phyloP scores from a whole-genome alignment of 2,329 filamentous ascomycete species.

The Colletotrichum sp. region DNA sequence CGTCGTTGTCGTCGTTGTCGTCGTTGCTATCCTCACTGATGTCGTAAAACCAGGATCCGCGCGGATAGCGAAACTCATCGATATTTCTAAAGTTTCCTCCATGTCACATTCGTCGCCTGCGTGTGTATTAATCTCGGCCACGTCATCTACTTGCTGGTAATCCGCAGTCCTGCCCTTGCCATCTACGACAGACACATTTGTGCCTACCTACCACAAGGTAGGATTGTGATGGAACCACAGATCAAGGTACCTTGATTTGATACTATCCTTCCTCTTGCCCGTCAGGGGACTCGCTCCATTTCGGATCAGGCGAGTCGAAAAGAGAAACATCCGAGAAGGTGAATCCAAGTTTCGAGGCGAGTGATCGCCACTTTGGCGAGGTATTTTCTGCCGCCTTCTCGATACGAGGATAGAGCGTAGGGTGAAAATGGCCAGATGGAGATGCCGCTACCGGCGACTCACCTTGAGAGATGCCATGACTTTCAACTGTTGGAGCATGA shows the following conservation, averaged over 20 bases:
- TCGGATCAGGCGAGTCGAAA: not conserved
- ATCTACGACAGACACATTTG: not conserved
- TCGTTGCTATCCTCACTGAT: not conserved
- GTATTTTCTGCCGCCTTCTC: not conserved
- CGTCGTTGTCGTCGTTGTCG: not conserved
- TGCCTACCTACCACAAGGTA: not conserved
- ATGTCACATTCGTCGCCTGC: too few relatives aligned
- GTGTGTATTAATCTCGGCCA: too few relatives aligned
- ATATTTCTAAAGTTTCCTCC: fast-evolving
- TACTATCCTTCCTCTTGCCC: fast-evolving
- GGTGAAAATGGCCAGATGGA: not conserved
- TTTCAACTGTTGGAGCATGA: not conserved
- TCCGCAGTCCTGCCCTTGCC: fast-evolving
- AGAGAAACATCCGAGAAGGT: fast-evolving
- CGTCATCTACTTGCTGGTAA: fast-evolving
- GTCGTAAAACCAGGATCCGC: not conserved
- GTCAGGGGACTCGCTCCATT: fast-evolving
- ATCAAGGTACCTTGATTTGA: too few relatives aligned
- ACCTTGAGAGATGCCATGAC: not conserved
- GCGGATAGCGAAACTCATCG: too few relatives aligned
- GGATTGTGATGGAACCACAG: too few relatives aligned
- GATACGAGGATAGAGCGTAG: not conserved
- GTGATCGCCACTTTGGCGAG: not conserved
- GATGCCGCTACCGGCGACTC: not conserved
- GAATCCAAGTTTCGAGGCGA: not conserved